phyloP scores from a whole-genome alignment of 306 rosid species.

The Psophocarpus tetragonolobus region DNA sequence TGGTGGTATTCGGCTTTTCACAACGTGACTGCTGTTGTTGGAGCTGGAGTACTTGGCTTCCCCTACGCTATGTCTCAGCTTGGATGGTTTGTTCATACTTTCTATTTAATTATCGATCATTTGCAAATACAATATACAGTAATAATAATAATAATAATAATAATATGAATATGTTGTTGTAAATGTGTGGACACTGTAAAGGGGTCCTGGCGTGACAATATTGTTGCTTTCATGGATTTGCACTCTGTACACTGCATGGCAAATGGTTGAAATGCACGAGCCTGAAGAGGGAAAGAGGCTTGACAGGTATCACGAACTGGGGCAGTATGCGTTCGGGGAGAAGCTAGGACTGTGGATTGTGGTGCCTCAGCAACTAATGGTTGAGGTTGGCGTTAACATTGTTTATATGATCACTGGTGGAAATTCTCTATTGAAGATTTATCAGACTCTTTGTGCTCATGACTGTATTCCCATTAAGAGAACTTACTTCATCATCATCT shows the following conservation, averaged over 20 bases:
- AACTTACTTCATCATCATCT: slow-evolving; percentile 67
- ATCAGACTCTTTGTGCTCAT: slow-evolving; percentile 42
- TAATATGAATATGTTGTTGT: too few species aligned
- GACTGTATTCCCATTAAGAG: slow-evolving; percentile 40
- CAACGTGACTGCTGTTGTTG: slow-evolving; percentile 79
- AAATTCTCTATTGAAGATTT: slow-evolving; percentile 56
- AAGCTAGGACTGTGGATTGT: slow-evolving; percentile 73
- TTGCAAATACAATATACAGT: neutral
- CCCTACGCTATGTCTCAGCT: slow-evolving; percentile 73
- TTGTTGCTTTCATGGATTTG: slow-evolving; percentile 65
- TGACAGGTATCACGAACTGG: slow-evolving; percentile 75
- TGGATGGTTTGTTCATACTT: slow-evolving; percentile 52
- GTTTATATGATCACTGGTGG: slow-evolving; percentile 82
- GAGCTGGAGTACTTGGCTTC: slow-evolving; percentile 75
- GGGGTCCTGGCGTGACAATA: slow-evolving; percentile 68
- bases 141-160: too few species aligned
- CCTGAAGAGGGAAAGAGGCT: slow-evolving; percentile 67
- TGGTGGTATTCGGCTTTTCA: slow-evolving; percentile 85
- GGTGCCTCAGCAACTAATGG: slow-evolving; percentile 74
- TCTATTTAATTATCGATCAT: neutral
- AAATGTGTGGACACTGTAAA: too few species aligned
- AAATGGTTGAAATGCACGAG: slow-evolving; percentile 87
- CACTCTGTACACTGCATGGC: slow-evolving; percentile 71
- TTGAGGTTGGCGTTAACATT: slow-evolving; percentile 58
- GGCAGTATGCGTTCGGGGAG: slow-evolving; percentile 78